Evolutionary conservation across 768 basidiomycete species (phyloP), one percentile per base, ranked within the genome.

Genomic region (Phanerochaete carnosa): DNA sequence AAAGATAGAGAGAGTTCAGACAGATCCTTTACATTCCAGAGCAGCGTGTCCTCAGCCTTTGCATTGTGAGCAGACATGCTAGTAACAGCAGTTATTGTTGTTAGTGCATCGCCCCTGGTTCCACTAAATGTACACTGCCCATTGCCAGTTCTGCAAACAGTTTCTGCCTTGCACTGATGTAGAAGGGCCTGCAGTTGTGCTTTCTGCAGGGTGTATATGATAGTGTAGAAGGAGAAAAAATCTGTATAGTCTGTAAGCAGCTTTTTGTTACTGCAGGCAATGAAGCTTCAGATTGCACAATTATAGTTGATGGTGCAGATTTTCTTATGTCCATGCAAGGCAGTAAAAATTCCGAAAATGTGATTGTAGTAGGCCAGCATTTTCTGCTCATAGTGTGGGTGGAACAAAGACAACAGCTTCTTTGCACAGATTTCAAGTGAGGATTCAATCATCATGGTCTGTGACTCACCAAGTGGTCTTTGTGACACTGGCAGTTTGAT

Each of bases 291-390:
- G 19, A 76, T 58, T 0, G 72, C 73, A 22, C 64, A 61, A 60
- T 80, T 76, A 57, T 64, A 74, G 3, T 65, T 30, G 57, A 79
- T 65, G 64, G 79, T 59, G 30, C 32, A 30, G 7, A 15, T 7
- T 15, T 35, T 35, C 33, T 35, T 7, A 35, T 35, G 8, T 15
- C 15, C 33, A 7, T 7, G 49, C 49, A 28, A 28, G 26, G 49
- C 22, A 7, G 22, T 11, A 7, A 50, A 50, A 50, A 23, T 6
- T 23, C 23, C 26, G 3, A 8, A 25, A 8, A 50, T 13, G 12
- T 13, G 28, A 3, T 50, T 16, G 28, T 50, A 28, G 49, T 50
- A 50, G 16, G 3, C 22, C 12, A 3, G 23, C 3, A 50, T 15
- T 16, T 50, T 25, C 3, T 3, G 12, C 8, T 23, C 49, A 28